Conservation (phyloP, 2,329 filamentous ascomycete species). For the Thyridium curvatum region DNA sequence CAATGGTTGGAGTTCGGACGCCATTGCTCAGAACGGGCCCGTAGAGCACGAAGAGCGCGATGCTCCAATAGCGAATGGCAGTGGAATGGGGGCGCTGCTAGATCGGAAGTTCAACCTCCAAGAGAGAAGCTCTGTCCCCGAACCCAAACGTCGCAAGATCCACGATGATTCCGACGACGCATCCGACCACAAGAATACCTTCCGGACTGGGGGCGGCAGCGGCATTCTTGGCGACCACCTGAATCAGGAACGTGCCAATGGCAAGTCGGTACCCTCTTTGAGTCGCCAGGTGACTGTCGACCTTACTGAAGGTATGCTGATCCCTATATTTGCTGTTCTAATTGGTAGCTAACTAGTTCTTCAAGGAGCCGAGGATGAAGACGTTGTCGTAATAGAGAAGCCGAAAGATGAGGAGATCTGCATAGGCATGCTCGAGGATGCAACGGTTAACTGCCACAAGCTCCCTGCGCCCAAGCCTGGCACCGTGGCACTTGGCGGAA, state of each 20-base stretch:
- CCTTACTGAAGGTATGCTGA: constrained; percentile 42
- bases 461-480: constrained; percentile 66
- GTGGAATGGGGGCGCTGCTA: constrained; percentile 55
- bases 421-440: constrained; percentile 68
- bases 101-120: constrained; percentile 73
- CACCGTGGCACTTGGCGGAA: constrained; percentile 49
- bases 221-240: constrained; percentile 61
- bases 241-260: constrained; percentile 43
- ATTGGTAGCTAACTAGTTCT: no score
- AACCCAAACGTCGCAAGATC: constrained; percentile 61
- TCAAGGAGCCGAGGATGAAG: constrained; percentile 43
- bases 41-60: neutral
- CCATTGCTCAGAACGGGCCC: neutral
- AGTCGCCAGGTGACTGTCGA: constrained; percentile 38
- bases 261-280: constrained; percentile 5
- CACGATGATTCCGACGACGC: constrained; percentile 31
- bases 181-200: constrained; percentile 25
- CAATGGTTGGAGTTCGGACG: constrained; percentile 11
- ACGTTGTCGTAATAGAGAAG: constrained; percentile 51
- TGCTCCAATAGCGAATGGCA: constrained; percentile 1
- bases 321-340: constrained; percentile 1
- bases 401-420: constrained; percentile 67
- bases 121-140: constrained; percentile 50
- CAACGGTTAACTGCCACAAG: constrained; percentile 57
- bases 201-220: constrained; percentile 36